phyloP scores from a whole-genome alignment of 306 rosid species.

The Castanea mollissima region DNA sequence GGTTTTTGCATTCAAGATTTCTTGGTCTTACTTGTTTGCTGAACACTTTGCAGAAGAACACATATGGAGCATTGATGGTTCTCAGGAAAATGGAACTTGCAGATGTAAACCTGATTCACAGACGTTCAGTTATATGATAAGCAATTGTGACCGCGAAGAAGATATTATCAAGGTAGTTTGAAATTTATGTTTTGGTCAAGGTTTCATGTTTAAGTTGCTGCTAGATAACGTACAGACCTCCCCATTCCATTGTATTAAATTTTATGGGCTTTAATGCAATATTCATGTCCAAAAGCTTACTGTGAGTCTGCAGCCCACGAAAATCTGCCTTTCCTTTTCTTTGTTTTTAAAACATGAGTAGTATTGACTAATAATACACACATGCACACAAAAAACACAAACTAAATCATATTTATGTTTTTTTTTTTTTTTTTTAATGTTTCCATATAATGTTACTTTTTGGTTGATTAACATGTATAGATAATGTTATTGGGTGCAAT shows the following conservation, averaged over 20 bases:
- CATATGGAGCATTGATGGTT: conserved; percentile 47
- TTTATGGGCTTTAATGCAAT: conserved; percentile 7
- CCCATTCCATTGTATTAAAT: background rate
- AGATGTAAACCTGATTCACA: conserved; percentile 62
- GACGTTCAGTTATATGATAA: conserved; percentile 63
- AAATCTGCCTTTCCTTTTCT: conserved; percentile 8
- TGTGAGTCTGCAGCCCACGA: background rate
- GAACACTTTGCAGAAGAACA: conserved; percentile 60
- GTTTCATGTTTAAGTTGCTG: conserved; percentile 11
- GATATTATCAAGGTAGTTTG: conserved; percentile 58
- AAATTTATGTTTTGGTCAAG: conserved; percentile 17
- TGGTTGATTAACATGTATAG: background rate
- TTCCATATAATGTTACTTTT: background rate
- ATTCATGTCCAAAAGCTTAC: conserved; percentile 15
- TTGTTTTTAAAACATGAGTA: background rate
- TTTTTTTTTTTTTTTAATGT: background rate
- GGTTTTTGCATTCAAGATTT: conserved; percentile 11
- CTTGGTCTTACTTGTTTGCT: conserved; percentile 9
- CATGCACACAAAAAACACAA: background rate
- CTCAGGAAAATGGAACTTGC: conserved; percentile 61
- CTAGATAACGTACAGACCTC: background rate
- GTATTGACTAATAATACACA: background rate
- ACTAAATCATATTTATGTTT: background rate
- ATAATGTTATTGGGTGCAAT: background rate
- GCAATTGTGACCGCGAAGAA: conserved; percentile 58